These are phyloP conservation scores for Xerocomus nothofagi DNA, from an alignment of 1,284 basidiomycete genomes.

Conservation along the genomic window DNA sequence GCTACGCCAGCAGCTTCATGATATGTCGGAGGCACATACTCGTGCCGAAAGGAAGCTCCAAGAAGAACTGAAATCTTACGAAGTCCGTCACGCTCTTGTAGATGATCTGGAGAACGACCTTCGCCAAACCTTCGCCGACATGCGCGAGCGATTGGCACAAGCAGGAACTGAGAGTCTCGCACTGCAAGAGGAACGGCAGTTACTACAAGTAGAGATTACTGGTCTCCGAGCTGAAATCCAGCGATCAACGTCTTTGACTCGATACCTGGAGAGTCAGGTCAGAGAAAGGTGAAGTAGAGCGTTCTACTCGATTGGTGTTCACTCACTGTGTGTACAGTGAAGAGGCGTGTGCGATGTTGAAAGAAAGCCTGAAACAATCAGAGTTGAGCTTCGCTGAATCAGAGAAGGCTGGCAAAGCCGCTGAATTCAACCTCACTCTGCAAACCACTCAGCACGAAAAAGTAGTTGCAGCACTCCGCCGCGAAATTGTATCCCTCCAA, in stretches of 20 bases:
- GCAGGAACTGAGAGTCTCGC: constrained; percentile 29
- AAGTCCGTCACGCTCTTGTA: constrained; percentile 10
- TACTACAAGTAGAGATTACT: constrained; percentile 55
- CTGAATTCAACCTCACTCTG: constrained; percentile 63
- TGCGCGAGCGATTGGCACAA: constrained; percentile 20
- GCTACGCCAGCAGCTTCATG: constrained; percentile 35
- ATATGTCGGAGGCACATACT: constrained; percentile 36
- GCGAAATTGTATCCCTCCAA: constrained; percentile 54
- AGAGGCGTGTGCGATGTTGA: constrained; percentile 42
- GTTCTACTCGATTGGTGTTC: neutral
- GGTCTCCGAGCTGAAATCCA: constrained; percentile 63
- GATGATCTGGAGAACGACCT: constrained; percentile 28
- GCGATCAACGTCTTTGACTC: constrained; percentile 54
- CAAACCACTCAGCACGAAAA: constrained; percentile 64
- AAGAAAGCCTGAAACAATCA: constrained; percentile 47
- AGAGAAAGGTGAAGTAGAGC: constrained; percentile 50
- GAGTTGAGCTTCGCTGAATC: constrained; percentile 47
- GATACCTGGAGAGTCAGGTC: constrained; percentile 60
- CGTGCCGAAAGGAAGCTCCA: constrained; percentile 18
- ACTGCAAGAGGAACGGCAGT: constrained; percentile 49
- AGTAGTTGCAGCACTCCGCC: constrained; percentile 53
- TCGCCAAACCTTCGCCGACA: constrained; percentile 18
- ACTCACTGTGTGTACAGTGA: constrained; percentile 43
- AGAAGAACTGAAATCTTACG: constrained; percentile 25
- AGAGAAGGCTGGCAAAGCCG: constrained; percentile 58